Base-by-base conservation (phyloP, 805 yeast species). In the Maudiozyma bulderi region DNA sequence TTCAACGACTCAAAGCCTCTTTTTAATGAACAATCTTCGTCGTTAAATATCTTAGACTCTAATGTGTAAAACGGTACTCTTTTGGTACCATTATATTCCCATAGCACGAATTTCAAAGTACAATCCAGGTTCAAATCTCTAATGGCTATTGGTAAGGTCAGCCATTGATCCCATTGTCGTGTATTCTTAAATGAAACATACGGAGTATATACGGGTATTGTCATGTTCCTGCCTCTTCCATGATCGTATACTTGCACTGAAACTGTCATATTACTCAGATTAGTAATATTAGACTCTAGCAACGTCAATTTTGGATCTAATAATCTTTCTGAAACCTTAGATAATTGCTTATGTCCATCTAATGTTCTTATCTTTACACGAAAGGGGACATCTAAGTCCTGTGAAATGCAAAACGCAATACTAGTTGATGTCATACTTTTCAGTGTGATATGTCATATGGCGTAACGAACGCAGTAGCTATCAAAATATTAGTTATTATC, bases 111-210 rank as follows among this genome's bases (percentile, higher is more conserved):
- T 47, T 75, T 75, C 14, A 90, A 62, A 52, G 72, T 75, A 5
- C 93, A 66, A 40, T 77, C 75, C 37, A 80, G 61, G 2, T 86
- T 82, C n/a, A 91, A 63, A 58, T 88, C 93, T 47, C 77, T 76
- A 54, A 85, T 79, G 47, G 74, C 72, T 2, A 90, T 75, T 0
- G 97, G 91, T 44, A 93, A 64, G 43, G 76, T 74, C 20, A 87
- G 65, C 84, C 88, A 83, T 51, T 80, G 79, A 55, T 83, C 76
- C 90, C 93, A 87, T 44, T 62, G 75, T 59, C 75, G 76, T 33
- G 65, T 49, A 32, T 55, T 58, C 50, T 71, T 69, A 53, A 76
- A 75, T 2, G 78, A 71, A 32, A 72, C 72, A 53, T 76, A 77
- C 1, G 77, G 65, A 0, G 82, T 74, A 7, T 71, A 68, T 1